These are phyloP conservation scores for Fusarium poae DNA, from an alignment of 2,329 filamentous ascomycete species.

Conservation along the genomic window DNA sequence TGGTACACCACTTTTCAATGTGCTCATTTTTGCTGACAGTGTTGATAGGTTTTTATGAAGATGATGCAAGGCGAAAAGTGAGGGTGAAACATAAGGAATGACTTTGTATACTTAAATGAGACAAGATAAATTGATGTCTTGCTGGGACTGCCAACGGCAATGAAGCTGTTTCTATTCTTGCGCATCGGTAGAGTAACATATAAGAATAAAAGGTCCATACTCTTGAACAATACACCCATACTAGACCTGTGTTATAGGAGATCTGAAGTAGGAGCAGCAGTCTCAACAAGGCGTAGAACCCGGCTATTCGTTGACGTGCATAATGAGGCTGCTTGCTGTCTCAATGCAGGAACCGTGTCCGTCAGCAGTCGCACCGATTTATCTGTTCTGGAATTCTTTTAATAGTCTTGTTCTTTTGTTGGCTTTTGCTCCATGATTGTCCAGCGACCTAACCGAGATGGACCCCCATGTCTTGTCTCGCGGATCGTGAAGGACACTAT, in stretches of 20 bases:
- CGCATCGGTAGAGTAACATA: background rate
- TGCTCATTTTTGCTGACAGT: background rate
- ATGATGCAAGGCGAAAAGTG: slow-evolving; percentile 24
- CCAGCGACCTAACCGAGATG: background rate
- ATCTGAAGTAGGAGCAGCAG: background rate
- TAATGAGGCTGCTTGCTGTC: background rate
- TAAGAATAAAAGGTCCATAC: background rate
- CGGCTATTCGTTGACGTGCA: background rate
- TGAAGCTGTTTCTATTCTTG: too few relatives aligned
- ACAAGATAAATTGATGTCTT: background rate
- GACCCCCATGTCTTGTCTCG: background rate
- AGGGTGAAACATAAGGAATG: background rate
- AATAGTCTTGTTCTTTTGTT: background rate
- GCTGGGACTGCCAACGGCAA: rapidly evolving
- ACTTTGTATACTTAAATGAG: too few relatives aligned
- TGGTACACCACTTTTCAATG: background rate
- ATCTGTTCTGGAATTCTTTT: background rate
- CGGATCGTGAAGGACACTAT: background rate
- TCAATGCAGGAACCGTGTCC: background rate
- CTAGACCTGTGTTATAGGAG: background rate
- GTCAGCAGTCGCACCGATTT: background rate
- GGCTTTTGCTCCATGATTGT: background rate
- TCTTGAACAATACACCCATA: background rate
- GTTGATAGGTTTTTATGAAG: slow-evolving; percentile 33
- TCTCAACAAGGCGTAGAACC: background rate